Conservation (phyloP, 1,284 basidiomycete species). For the Puccinia polysora region DNA sequence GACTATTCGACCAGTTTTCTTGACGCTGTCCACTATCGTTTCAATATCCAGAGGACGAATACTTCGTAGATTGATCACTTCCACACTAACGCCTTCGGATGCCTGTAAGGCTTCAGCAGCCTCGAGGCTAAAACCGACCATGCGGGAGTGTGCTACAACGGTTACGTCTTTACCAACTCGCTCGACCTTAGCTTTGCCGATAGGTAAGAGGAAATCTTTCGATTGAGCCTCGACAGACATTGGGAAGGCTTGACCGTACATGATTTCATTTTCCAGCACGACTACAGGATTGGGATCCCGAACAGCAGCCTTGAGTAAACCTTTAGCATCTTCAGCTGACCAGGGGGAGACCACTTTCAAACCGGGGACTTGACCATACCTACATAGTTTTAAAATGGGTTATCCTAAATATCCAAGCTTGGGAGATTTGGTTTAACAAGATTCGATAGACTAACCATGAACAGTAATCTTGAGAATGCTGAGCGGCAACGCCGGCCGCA, state of each 20-base stretch:
- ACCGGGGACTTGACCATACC: conserved; percentile 95
- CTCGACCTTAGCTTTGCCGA: conserved; percentile 97
- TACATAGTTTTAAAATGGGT: conserved; percentile 62
- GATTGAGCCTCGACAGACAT: conserved; percentile 92
- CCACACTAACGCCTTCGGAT: conserved; percentile 87
- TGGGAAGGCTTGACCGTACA: conserved; percentile 95
- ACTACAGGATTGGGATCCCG: conserved; percentile 97
- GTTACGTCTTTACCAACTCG: conserved; percentile 87
- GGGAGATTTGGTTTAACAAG: background rate
- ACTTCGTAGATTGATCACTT: conserved; percentile 94
- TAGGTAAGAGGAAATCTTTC: conserved; percentile 83
- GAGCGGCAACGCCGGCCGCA: conserved; percentile 87
- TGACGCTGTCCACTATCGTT: conserved; percentile 88
- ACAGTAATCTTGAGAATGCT: conserved; percentile 58
- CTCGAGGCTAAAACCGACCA: conserved; percentile 87
- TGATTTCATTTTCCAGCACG: conserved; percentile 98
- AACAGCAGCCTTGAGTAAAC: conserved; percentile 94
- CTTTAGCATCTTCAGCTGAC: conserved; percentile 96
- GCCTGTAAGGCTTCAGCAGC: conserved; percentile 88
- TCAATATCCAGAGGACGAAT: conserved; percentile 96
- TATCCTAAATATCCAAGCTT: background rate
- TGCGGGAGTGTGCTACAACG: conserved; percentile 92
- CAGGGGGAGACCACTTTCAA: conserved; percentile 97
- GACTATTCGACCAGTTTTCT: conserved; percentile 82
- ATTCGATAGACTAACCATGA: conserved; percentile 50